A percentile compares a stretch with the other conserved stretches of the same genome.
phyloP scores from a whole-genome alignment of 257 asterid species.

The Salvia miltiorrhiza region DNA sequence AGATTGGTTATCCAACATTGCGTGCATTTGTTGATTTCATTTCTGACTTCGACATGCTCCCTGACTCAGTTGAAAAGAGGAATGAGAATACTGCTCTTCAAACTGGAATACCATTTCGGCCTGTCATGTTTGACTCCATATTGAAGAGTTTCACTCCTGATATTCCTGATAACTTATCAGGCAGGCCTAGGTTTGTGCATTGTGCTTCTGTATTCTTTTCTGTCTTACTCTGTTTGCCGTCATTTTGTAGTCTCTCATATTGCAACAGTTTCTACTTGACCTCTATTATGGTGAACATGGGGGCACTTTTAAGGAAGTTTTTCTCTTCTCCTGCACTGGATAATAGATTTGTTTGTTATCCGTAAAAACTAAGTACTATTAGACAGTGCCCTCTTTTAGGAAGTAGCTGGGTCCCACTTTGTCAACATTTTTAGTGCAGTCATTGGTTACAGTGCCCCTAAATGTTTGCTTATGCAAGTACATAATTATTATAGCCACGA shows the following conservation, averaged over 20 bases:
- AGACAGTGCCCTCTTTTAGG: neutral
- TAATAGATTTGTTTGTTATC: neutral
- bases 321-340: neutral
- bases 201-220: constrained; percentile 13
- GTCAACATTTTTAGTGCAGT: neutral
- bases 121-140: constrained; percentile 71
- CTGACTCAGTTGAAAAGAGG: constrained; percentile 44
- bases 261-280: constrained; percentile 2
- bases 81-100: constrained; percentile 39
- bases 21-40: constrained; percentile 78
- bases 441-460: neutral
- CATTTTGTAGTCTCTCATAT: neutral
- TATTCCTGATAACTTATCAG: constrained; percentile 57
- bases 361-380: neutral
- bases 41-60: constrained; percentile 52
- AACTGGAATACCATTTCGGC: constrained; percentile 66
- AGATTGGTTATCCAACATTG: constrained; percentile 73
- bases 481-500: neutral
- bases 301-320: neutral
- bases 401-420: neutral
- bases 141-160: constrained; percentile 74
- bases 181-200: constrained; percentile 67
- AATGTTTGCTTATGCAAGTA: neutral
- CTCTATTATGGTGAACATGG: constrained; percentile 7
- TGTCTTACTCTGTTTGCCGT: constrained; percentile 1